Conservation (phyloP, 495 filamentous ascomycete genomes). For the Clavariopsis aquatica region DNA sequence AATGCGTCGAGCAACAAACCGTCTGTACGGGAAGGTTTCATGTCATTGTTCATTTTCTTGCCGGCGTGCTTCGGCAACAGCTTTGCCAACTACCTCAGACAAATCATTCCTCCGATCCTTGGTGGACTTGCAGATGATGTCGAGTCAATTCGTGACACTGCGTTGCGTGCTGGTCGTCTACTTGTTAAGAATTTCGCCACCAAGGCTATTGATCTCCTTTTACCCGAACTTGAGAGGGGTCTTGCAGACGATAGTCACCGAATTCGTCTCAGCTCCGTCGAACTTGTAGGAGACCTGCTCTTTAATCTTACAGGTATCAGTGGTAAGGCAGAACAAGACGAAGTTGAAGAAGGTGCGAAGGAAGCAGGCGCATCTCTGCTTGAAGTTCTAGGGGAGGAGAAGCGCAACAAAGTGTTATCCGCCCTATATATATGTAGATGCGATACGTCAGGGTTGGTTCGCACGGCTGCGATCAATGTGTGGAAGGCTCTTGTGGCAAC, state of each 20-base stretch:
- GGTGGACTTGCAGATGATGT: constrained; percentile 93
- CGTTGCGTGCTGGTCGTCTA: constrained; percentile 85
- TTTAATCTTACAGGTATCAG: constrained; percentile 98
- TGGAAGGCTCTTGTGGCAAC: constrained; percentile 97
- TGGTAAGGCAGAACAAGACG: constrained; percentile 76
- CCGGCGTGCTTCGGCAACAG: constrained; percentile 98
- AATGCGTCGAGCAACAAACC: constrained; percentile 91
- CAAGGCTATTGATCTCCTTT: constrained; percentile 85
- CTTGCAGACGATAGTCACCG: constrained; percentile 94
- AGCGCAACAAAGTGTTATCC: constrained; percentile 90
- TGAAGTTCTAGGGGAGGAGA: constrained; percentile 92
- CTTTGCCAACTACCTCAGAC: constrained; percentile 92
- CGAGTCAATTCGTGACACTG: constrained; percentile 91
- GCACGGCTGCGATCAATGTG: constrained; percentile 83
- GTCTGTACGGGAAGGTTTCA: constrained; percentile 93
- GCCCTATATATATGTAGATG: constrained; percentile 95
- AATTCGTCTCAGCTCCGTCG: constrained; percentile 95
- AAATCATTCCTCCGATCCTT: constrained; percentile 94
- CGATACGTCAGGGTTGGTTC: constrained; percentile 92
- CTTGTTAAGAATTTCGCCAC: constrained; percentile 98
- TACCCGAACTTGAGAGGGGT: constrained; percentile 93
- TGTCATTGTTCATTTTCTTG: constrained; percentile 98
- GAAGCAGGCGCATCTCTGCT: constrained; percentile 88
- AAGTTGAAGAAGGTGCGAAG: constrained; percentile 72
- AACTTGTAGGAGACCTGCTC: constrained; percentile 92